Conservation (phyloP, 164 flowering plant species). For the Magnolia changhungtana region DNA sequence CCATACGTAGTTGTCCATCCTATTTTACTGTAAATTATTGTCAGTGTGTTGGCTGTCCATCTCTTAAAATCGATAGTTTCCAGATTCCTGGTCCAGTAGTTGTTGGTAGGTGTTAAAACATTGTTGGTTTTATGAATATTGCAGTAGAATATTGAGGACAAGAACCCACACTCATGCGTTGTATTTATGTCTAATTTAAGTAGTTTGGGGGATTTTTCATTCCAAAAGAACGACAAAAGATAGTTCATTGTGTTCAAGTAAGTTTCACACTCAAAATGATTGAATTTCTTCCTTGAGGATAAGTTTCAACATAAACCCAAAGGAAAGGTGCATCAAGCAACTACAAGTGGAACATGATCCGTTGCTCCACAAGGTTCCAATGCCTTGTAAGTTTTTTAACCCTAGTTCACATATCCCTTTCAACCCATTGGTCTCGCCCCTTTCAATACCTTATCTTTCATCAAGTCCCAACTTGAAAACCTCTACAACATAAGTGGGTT, state of each 20-base stretch:
- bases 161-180: background rate
- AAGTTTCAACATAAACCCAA: background rate
- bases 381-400: background rate
- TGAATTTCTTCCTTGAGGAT: background rate
- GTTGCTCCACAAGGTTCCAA: background rate
- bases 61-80: too few relatives aligned
- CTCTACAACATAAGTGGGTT: too few relatives aligned
- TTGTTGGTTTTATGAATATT: background rate
- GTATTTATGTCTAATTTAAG: too few relatives aligned
- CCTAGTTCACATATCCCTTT: too few relatives aligned
- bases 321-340: background rate
- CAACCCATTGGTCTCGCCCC: too few relatives aligned
- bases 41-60: background rate
- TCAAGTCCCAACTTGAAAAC: too few relatives aligned
- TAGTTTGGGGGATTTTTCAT: too few relatives aligned
- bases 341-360: background rate
- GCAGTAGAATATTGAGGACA: background rate
- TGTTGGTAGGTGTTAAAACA: background rate
- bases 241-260: too few relatives aligned
- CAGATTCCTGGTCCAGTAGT: background rate
- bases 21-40: background rate
- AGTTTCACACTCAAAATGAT: too few relatives aligned
- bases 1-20: background rate
- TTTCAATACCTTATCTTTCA: too few relatives aligned
- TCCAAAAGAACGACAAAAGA: too few relatives aligned